These are phyloP conservation scores for Ustilaginoidea virens DNA, from an alignment of 2,329 filamentous ascomycete species.

Conservation along the genomic window DNA sequence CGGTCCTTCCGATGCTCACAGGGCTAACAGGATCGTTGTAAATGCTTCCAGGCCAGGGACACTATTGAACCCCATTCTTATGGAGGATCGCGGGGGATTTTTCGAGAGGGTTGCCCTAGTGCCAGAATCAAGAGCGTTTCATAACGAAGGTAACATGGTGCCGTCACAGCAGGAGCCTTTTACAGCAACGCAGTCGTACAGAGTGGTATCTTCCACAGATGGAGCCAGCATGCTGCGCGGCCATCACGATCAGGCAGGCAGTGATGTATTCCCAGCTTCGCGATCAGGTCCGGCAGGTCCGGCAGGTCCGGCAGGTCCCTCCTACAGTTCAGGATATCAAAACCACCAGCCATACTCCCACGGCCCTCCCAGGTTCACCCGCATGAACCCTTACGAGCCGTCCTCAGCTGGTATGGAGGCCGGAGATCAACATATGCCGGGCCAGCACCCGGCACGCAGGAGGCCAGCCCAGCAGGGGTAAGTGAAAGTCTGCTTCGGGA, in stretches of 20 bases:
- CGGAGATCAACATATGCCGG: neutral
- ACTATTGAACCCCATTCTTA: slow-evolving; percentile 18
- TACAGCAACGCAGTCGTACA: slow-evolving; percentile 6
- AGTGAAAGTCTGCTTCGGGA: neutral
- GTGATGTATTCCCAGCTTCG: slow-evolving; percentile 10
- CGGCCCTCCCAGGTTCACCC: neutral
- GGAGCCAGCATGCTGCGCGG: slow-evolving; percentile 8
- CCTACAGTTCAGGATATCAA: too few species aligned
- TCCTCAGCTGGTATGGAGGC: neutral
- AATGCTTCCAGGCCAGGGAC: slow-evolving; percentile 16
- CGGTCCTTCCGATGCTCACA: slow-evolving; percentile 7
- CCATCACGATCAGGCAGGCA: slow-evolving; percentile 7
- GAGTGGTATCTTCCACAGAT: slow-evolving; percentile 10
- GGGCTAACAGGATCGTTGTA: slow-evolving; percentile 14
- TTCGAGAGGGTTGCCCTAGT: slow-evolving; percentile 15
- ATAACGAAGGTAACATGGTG: neutral
- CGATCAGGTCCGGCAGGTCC: too few species aligned
- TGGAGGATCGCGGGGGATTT: slow-evolving; percentile 24
- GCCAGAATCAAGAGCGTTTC: neutral
- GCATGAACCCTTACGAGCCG: neutral
- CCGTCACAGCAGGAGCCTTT: slow-evolving; percentile 4
- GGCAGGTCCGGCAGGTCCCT: slow-evolving; percentile 1
- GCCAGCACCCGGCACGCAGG: neutral
- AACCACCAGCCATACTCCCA: neutral
- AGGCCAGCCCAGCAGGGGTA: slow-evolving; percentile 3